Evolutionary conservation across 176 grass and related monocot genomes (phyloP), one percentile per base, ranked within the genome.

Genomic region (Areca catechu): DNA sequence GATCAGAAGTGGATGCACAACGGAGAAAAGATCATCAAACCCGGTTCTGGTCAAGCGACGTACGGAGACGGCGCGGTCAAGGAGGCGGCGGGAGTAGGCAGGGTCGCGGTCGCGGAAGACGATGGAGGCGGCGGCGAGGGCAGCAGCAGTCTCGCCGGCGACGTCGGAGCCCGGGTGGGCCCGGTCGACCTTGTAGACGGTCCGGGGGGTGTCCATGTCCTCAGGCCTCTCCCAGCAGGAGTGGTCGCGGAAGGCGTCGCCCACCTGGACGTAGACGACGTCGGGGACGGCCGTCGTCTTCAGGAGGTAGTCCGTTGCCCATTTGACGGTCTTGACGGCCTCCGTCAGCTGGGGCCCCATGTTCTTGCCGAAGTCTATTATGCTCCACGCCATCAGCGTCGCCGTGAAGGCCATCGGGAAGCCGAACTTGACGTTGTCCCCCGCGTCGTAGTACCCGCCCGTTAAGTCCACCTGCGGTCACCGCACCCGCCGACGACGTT

Each of bases 381-480:
- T 80, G 5, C 82, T 78, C 89, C 89, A 95, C 19, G 89, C 80
- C 79, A 95, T 89, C 49, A 95, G 81, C 10, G 89, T 95, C 19
- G 85, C 57, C 1, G 89, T 95, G 82, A 95, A 95, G 22, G 89
- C 89, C 89, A 95, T 95, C 5, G 89, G 89, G 75, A 95, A 95
- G 0, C 89, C 89, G 73, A 95, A 95, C 89, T 89, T 95, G 14
- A 95, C 80, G 79, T 95, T 95, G 82, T 95, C 89, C 6, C 89
- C 89, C 2, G 89, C 89, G 60, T 95, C 89, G 71, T 95, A 95
- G 76, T 95, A 95, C 6, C 89, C 89, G n/a, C 89, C 89, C 7
- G 66, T 70, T 60, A 95, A 49, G 56, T 95, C 89, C 76, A 95
- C 89, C 83, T 94, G 66, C 50, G 0, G 0, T 0, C 0, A 49